Evolutionary conservation across 768 basidiomycete species (phyloP).

Genomic region (Panaeolus cyanescens): DNA sequence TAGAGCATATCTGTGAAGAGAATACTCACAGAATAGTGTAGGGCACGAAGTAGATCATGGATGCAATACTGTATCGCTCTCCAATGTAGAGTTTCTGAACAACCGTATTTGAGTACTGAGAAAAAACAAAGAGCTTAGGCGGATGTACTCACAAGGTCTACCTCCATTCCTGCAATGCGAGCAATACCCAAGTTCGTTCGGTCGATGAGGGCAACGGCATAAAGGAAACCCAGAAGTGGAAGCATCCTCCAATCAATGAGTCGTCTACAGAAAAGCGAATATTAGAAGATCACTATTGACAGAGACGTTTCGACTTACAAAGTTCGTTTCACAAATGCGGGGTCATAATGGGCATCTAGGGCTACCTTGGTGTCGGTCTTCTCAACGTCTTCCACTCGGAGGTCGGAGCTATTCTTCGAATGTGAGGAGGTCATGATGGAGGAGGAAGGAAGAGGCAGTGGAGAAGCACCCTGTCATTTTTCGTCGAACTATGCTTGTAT

Average conservation of each 20-base stretch:
- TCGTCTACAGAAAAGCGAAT: slow-evolving; percentile 19
- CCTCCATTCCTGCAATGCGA: slow-evolving; percentile 36
- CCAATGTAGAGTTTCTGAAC: slow-evolving; percentile 32
- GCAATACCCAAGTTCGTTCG: slow-evolving; percentile 38
- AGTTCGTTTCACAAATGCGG: slow-evolving; percentile 16
- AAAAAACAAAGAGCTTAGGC: slow-evolving; percentile 4
- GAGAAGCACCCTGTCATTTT: not conserved
- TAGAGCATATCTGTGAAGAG: not conserved
- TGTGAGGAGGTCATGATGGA: slow-evolving; percentile 9
- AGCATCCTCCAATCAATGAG: slow-evolving; percentile 34
- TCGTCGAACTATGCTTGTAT: not conserved
- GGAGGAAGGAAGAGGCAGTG: slow-evolving; percentile 1
- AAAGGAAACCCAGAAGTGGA: slow-evolving; percentile 36
- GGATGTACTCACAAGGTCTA: slow-evolving; percentile 26
- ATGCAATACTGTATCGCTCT: slow-evolving; percentile 33
- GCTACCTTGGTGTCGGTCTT: slow-evolving; percentile 4
- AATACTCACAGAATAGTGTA: slow-evolving; percentile 38
- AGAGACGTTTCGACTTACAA: slow-evolving; percentile 9
- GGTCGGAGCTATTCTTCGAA: slow-evolving; percentile 14
- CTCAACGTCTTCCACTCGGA: slow-evolving; percentile 12
- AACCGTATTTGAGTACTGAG: slow-evolving; percentile 24
- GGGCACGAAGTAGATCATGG: slow-evolving; percentile 36
- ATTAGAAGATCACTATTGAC: not conserved
- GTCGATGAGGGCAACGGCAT: slow-evolving; percentile 36
- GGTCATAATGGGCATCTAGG: slow-evolving; percentile 20